These are phyloP conservation scores for Proteromonas lacertae DNA, from an alignment of 352 stramenopile species.

Conservation along the genomic window DNA sequence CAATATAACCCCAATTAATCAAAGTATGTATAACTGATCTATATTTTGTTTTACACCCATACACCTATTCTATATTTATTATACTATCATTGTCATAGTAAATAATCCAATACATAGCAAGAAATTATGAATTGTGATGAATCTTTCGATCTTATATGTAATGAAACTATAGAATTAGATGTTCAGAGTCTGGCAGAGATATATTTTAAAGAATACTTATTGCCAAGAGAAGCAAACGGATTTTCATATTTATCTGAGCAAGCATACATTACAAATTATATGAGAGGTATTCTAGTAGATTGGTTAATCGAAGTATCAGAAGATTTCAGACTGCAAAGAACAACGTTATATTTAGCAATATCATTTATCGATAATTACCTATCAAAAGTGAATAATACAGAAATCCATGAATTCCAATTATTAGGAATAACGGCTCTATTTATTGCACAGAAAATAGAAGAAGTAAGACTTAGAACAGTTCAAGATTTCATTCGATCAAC, in stretches of 20 bases:
- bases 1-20: no score
- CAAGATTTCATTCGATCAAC: slow-evolving; percentile 82
- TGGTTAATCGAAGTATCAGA: slow-evolving; percentile 96
- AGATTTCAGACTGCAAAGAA: slow-evolving; percentile 73
- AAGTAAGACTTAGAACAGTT: slow-evolving; percentile 70
- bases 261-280: slow-evolving; percentile 87
- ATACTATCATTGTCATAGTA: no score
- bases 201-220: no score
- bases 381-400: slow-evolving; percentile 9
- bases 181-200: no score
- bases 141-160: no score
- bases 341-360: slow-evolving; percentile 82
- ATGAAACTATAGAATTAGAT: no score
- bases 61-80: no score
- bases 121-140: no score
- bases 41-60: no score
- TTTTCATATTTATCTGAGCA: slow-evolving; percentile 61
- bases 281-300: slow-evolving; percentile 93
- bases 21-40: no score
- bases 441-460: slow-evolving; percentile 83
- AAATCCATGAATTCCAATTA: slow-evolving; percentile 57
- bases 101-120: no score
- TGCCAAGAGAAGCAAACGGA: no score
- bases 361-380: slow-evolving; percentile 94
- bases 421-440: slow-evolving; percentile 74